Base-by-base conservation (phyloP, 331 rosid genomes). In the Pyrus hybrid region DNA sequence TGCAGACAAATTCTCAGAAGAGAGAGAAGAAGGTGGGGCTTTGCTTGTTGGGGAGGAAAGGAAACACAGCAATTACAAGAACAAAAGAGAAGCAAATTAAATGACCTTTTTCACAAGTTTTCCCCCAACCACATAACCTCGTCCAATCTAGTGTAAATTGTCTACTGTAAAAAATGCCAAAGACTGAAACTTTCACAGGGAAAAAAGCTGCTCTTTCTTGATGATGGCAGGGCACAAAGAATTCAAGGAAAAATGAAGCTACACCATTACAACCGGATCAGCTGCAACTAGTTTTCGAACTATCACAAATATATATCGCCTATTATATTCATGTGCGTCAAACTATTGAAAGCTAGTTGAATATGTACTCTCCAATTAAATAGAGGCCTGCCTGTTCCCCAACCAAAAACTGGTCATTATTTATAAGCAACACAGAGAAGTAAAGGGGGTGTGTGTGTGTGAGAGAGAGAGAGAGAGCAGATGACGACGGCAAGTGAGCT, bases 371-470 rank as follows among this genome's bases (percentile, higher is more conserved):
- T 65, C 25, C 43, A 12, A 7, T 76, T 74, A 51, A 25, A 20
- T 71, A 65, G 67, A 72, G 64, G 32, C 67, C 81, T 78, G 49
- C 70, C 63, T 54, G 30, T 47, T 26, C 37, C 49, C 37, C 68
- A 77, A 76, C 78, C 49, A 79, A 83, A 81, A 74, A 78, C 66
- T 77, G 76, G 41, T 66, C 68, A 73, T 61, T 70, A 26, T 71
- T 78, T 51, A 70, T 68, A 75, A 23, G 69, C 82, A 18, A 62
- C 72, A 54, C 66, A 41, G 45, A 68, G 37, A 62, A 72, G 33
- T 73, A 68, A 41, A 49, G 63, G 67, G 32, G 8, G 77, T 22
- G 9, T 6, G 32, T 45, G 72, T 14, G 68, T 60, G 43, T 37
- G 63, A 13, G 63, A 56, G 45, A 26, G 30, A 28, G 43, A 35